Evolutionary conservation across 2,329 filamentous ascomycete species (phyloP).

Genomic region (Aspergillus fumigatiaffinis): DNA sequence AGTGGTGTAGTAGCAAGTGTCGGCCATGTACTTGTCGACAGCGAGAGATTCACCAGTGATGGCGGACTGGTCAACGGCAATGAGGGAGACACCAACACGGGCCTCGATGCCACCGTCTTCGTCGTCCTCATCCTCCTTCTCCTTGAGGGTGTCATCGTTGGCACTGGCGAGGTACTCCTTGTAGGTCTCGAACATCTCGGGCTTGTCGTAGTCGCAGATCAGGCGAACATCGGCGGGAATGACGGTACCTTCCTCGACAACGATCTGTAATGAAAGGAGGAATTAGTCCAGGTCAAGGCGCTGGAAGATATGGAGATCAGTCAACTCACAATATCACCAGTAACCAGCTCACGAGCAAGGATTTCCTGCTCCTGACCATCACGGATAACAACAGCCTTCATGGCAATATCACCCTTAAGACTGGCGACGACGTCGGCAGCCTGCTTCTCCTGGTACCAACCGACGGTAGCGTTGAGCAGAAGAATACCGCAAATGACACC

Average conservation of each 20-base stretch:
- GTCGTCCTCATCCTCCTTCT: conserved; percentile 56
- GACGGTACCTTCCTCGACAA: conserved; percentile 68
- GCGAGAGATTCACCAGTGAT: conserved; percentile 78
- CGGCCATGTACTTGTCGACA: conserved; percentile 60
- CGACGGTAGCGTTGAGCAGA: conserved; percentile 69
- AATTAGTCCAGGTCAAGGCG: neutral
- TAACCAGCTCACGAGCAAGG: conserved; percentile 67
- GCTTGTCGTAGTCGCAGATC: conserved; percentile 68
- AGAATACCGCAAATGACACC: conserved; percentile 75
- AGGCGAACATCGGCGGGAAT: conserved; percentile 67
- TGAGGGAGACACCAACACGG: conserved; percentile 60
- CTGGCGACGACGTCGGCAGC: conserved; percentile 71
- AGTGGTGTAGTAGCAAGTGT: conserved; percentile 72
- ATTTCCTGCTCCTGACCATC: conserved; percentile 65
- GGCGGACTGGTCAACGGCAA: conserved; percentile 73
- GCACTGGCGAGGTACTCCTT: conserved; percentile 61
- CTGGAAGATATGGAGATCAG: neutral
- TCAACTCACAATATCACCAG: conserved; percentile 67
- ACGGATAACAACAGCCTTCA: conserved; percentile 66
- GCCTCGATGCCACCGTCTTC: conserved; percentile 52
- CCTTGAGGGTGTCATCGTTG: conserved; percentile 57
- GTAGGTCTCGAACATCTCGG: conserved; percentile 65
- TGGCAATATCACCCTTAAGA: conserved; percentile 74
- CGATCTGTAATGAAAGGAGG: conserved; percentile 42
- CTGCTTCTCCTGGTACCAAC: conserved; percentile 80